Evolutionary conservation across 2,329 filamentous ascomycete species (phyloP), one percentile per base, ranked within the genome.

Genomic region (Chrysoporthe deuterocubensis): DNA sequence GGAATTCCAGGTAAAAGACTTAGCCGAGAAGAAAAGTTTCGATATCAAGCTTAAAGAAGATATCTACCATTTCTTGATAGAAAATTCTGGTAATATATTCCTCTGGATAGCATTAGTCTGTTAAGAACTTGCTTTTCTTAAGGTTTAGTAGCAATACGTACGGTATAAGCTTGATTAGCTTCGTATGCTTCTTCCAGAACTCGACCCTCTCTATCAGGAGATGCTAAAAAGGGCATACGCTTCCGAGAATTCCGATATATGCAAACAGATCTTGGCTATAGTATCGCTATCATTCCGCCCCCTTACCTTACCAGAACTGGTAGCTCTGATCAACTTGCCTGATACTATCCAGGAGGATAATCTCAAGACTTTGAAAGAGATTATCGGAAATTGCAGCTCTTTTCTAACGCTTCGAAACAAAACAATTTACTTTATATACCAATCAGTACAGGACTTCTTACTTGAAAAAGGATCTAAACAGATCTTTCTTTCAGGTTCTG

Each of bases 41-140:
- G 8, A 40, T 40, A 40, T 3, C 37, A 40, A 8, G 3, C 3
- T 40, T 4, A 3, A 40, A 8, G 37, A 40, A 4, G 37, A 3
- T 8, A 40, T 40, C 3, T 3, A 40, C 3, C 37, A 40, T 40
- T 8, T 4, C 37, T 64, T 80, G 11, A 50, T 44, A 0, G 64
- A 52, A 18, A 78, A 82, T 32, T 77, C 79, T 13, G 67, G 78
- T 43, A 76, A 72, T n/a, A 83, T 80, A 0, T 82, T 83, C 64
- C 78, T 84, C 42, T 83, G 79, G 81, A 80, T 81, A 34, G 76
- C 80, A 21, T 75, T 82, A 50, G 79, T 81, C 11, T 80, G 74
- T 66, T 66, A 79, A 70, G 68, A 74, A 11, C 76, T 81, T 40
- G 37, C 37, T n/a, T n/a, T n/a, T n/a, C n/a, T n/a, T n/a, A n/a